These are phyloP conservation scores for Cicer arietinum DNA, from an alignment of 306 rosid species.

Conservation along the genomic window DNA sequence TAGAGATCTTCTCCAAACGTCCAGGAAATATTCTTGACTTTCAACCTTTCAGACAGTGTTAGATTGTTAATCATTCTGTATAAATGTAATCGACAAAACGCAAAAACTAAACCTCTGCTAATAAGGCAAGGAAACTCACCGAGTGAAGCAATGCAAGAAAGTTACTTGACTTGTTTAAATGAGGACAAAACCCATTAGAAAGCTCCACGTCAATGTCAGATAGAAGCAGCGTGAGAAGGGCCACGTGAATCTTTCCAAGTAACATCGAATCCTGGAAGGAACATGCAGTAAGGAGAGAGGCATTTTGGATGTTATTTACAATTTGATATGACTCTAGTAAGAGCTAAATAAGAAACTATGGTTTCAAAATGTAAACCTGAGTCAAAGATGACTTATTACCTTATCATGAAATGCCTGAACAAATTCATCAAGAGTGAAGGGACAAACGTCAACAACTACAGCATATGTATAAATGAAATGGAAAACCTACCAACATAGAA, in stretches of 20 bases:
- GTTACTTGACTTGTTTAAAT: slow-evolving; percentile 81
- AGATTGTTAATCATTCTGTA: slow-evolving; percentile 31
- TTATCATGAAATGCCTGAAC: slow-evolving; percentile 92
- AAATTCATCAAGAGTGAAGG: slow-evolving; percentile 94
- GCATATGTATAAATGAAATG: slow-evolving; percentile 92
- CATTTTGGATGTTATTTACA: slow-evolving; percentile 34
- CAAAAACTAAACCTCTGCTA: slow-evolving; percentile 34
- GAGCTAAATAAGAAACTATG: slow-evolving; percentile 37
- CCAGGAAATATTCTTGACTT: slow-evolving; percentile 64
- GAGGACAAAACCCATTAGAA: slow-evolving; percentile 58
- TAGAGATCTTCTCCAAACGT: slow-evolving; percentile 77
- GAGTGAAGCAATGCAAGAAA: slow-evolving; percentile 90
- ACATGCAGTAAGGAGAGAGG: slow-evolving; percentile 34
- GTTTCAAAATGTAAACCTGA: slow-evolving; percentile 32
- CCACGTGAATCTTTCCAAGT: slow-evolving; percentile 86
- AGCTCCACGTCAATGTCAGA: slow-evolving; percentile 74
- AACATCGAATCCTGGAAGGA: slow-evolving; percentile 75
- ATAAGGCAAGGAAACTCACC: slow-evolving; percentile 58
- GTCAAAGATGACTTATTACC: slow-evolving; percentile 63
- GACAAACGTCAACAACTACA: slow-evolving; percentile 58
- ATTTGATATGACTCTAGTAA: slow-evolving; percentile 17
- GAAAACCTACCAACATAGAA: slow-evolving; percentile 69
- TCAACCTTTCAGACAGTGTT: slow-evolving; percentile 66
- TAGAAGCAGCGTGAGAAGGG: slow-evolving; percentile 81
- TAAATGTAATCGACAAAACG: slow-evolving; percentile 22